phyloP scores from a whole-genome alignment of 164 flowering plant genomes.

The Taxillus chinensis region DNA sequence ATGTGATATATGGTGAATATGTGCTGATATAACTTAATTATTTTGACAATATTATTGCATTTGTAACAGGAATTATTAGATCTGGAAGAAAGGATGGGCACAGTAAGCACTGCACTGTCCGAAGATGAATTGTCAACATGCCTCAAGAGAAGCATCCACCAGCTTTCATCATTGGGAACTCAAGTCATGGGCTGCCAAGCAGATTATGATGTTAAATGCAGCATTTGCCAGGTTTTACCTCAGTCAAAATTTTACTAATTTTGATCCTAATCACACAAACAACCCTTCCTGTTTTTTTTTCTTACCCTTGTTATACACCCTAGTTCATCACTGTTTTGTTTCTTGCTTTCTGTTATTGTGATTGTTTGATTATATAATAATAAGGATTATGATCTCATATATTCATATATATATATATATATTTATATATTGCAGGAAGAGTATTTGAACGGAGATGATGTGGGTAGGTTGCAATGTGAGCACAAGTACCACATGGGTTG shows the following conservation, averaged over 20 bases:
- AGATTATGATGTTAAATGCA: slow-evolving; percentile 63
- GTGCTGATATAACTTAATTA: too few relatives aligned
- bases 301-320: too few relatives aligned
- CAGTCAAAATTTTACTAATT: neutral
- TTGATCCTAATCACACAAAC: neutral
- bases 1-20: too few relatives aligned
- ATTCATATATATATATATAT: neutral
- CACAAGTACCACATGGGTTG: slow-evolving; percentile 72
- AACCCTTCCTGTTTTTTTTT: too few relatives aligned
- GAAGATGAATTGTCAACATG: slow-evolving; percentile 65
- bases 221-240: slow-evolving; percentile 80
- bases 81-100: slow-evolving; percentile 91
- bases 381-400: neutral
- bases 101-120: slow-evolving; percentile 82
- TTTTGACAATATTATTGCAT: neutral
- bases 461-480: slow-evolving; percentile 62
- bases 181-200: slow-evolving; percentile 6
- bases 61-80: slow-evolving; percentile 70
- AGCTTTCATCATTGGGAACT: slow-evolving; percentile 13
- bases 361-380: neutral
- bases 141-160: slow-evolving; percentile 40
- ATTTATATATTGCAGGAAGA: slow-evolving; percentile 55
- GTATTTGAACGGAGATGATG: slow-evolving; percentile 58
- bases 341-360: too few relatives aligned
- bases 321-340: neutral